Evolutionary conservation across 352 stramenopile genomes (phyloP).

Genomic region (Globisporangium parvum): DNA sequence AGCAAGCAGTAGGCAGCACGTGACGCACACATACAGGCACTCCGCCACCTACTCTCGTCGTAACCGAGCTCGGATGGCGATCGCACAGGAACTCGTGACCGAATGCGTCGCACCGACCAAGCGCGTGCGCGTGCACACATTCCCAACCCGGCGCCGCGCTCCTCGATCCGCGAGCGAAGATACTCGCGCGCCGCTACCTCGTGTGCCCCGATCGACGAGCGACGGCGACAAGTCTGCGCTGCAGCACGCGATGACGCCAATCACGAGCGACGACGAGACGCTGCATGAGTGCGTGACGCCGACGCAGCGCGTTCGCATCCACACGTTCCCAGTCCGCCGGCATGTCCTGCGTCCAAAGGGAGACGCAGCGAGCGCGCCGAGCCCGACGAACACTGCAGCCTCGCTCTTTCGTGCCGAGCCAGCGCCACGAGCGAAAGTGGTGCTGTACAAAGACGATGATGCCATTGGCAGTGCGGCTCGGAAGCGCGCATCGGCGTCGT

Average conservation of each 20-base stretch:
- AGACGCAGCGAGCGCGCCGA: not conserved
- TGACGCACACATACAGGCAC: too few relatives aligned
- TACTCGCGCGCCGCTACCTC: not conserved
- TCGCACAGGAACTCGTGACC: not conserved
- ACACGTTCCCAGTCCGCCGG: conserved; percentile 8
- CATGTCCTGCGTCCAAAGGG: not conserved
- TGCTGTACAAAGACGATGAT: not conserved
- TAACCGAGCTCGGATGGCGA: not conserved
- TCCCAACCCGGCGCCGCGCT: conserved; percentile 4
- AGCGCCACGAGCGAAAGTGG: not conserved
- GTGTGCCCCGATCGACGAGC: not conserved
- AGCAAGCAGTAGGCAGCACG: too few relatives aligned
- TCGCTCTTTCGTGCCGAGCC: not conserved
- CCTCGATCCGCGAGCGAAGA: not conserved
- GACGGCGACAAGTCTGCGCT: not conserved
- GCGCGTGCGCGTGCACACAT: conserved; percentile 10
- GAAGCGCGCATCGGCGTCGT: not conserved
- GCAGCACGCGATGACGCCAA: too few relatives aligned
- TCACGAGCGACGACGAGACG: not conserved
- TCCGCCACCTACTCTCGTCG: not conserved
- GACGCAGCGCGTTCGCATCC: conserved; percentile 9
- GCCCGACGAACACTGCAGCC: not conserved
- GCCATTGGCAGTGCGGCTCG: not conserved
- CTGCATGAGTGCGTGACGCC: not conserved
- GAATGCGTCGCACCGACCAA: conserved; percentile 4